Evolutionary conservation across 345 rosid species (phyloP).

Genomic region (Sonneratia caseolaris): DNA sequence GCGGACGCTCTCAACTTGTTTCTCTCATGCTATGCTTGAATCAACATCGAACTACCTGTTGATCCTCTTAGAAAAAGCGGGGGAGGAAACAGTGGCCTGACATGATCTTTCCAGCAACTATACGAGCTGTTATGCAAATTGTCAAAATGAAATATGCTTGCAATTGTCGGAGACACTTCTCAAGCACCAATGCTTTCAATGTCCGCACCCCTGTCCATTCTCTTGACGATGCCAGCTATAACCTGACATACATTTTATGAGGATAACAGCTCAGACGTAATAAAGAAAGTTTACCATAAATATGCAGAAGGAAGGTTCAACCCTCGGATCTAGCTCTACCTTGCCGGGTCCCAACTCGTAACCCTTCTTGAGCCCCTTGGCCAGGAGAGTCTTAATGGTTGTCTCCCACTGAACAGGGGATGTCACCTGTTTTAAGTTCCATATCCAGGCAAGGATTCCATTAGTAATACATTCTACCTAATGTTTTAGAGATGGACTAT

Average conservation of each 20-base stretch:
- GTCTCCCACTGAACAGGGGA: slow-evolving; percentile 99
- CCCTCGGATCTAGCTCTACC: slow-evolving; percentile 26
- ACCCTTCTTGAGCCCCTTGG: slow-evolving; percentile 64
- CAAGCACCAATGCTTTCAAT: slow-evolving; percentile 68
- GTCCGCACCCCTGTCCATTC: slow-evolving; percentile 67
- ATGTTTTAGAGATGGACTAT: neutral
- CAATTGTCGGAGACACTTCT: slow-evolving; percentile 7
- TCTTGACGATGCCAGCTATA: slow-evolving; percentile 91
- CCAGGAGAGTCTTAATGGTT: slow-evolving; percentile 65
- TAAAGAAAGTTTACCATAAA: neutral
- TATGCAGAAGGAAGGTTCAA: neutral
- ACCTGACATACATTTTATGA: slow-evolving; percentile 39
- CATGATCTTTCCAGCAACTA: neutral
- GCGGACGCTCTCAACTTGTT: no score
- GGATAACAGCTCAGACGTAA: neutral
- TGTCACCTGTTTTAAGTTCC: slow-evolving; percentile 52
- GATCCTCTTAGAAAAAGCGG: neutral
- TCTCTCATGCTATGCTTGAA: no score
- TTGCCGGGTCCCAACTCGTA: slow-evolving; percentile 97
- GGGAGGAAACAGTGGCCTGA: neutral
- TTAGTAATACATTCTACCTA: neutral
- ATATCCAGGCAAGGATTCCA: neutral
- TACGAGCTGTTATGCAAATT: neutral
- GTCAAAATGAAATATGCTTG: neutral
- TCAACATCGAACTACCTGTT: no score